phyloP scores from a whole-genome alignment of 129 eudicot genomes.

The Pseudognaphalium luteoalbum region DNA sequence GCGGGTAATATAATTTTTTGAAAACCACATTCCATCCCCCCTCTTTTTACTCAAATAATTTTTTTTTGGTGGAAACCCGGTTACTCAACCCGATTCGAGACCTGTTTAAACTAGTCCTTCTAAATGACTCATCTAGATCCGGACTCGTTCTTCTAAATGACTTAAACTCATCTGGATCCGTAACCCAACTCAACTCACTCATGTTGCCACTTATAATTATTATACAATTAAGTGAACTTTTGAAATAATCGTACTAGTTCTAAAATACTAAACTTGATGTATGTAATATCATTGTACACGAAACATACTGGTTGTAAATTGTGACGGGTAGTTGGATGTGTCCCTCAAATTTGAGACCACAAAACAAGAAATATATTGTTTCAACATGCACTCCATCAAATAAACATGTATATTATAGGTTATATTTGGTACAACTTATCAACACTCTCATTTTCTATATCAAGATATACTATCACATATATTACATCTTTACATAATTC shows the following conservation, averaged over 20 bases:
- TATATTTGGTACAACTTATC: background rate
- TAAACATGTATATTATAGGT: conserved; percentile 26
- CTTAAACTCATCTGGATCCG: no score
- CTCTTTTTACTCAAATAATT: no score
- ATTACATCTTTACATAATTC: background rate
- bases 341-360: conserved; percentile 42
- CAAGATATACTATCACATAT: background rate
- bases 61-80: no score
- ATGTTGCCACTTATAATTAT: no score
- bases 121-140: no score
- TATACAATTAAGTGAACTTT: no score
- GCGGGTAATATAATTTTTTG: no score
- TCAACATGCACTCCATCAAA: conserved; percentile 26
- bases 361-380: conserved; percentile 17
- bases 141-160: no score
- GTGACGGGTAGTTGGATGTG: conserved; percentile 37
- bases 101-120: no score
- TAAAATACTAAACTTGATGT: background rate
- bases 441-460: conserved; percentile 4
- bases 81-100: no score
- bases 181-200: no score
- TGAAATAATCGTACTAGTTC: background rate
- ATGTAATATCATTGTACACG: background rate
- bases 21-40: no score
- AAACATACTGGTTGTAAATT: conserved; percentile 20